A percentile compares a stretch with the other conserved stretches of the same genome.
Evolutionary conservation across 2,329 filamentous ascomycete species (phyloP).

Genomic region (Fusarium lyarnte): DNA sequence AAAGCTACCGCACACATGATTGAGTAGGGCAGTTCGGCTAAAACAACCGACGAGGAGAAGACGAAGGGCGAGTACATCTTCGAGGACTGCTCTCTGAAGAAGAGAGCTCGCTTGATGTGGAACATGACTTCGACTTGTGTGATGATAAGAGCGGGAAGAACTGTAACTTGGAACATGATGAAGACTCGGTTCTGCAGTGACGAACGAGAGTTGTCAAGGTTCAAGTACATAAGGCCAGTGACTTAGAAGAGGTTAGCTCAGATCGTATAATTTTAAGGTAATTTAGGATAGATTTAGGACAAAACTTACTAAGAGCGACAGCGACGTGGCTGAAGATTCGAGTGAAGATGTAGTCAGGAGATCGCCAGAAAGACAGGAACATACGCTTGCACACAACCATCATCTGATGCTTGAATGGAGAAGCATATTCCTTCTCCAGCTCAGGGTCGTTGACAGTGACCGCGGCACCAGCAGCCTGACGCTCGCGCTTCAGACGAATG

Average conservation of each 20-base stretch:
- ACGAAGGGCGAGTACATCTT: slow-evolving; percentile 88
- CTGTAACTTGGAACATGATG: slow-evolving; percentile 88
- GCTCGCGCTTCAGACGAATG: slow-evolving; percentile 69
- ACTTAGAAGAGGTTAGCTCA: slow-evolving; percentile 47
- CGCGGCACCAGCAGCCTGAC: slow-evolving; percentile 53
- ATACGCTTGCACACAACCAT: slow-evolving; percentile 77
- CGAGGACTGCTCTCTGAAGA: slow-evolving; percentile 84
- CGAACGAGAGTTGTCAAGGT: slow-evolving; percentile 78
- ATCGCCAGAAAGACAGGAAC: slow-evolving; percentile 84
- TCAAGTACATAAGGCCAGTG: slow-evolving; percentile 81
- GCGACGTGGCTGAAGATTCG: slow-evolving; percentile 85
- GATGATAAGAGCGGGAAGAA: slow-evolving; percentile 84
- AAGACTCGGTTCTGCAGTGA: slow-evolving; percentile 89
- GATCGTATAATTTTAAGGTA: background rate
- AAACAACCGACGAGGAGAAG: slow-evolving; percentile 80
- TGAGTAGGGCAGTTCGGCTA: slow-evolving; percentile 86
- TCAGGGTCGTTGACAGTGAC: slow-evolving; percentile 63
- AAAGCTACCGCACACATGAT: slow-evolving; percentile 82
- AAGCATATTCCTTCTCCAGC: slow-evolving; percentile 81
- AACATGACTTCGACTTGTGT: slow-evolving; percentile 85
- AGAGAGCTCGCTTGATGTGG: slow-evolving; percentile 80
- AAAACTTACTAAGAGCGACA: slow-evolving; percentile 66
- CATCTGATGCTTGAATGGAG: slow-evolving; percentile 81
- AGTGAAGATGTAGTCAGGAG: slow-evolving; percentile 89
- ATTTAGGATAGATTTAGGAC: accelerated